Percentiles rank a stretch among this genome's conserved stretches.
Conservation (phyloP, 2,329 filamentous ascomycete species). For the Trematosphaeria pertusa region DNA sequence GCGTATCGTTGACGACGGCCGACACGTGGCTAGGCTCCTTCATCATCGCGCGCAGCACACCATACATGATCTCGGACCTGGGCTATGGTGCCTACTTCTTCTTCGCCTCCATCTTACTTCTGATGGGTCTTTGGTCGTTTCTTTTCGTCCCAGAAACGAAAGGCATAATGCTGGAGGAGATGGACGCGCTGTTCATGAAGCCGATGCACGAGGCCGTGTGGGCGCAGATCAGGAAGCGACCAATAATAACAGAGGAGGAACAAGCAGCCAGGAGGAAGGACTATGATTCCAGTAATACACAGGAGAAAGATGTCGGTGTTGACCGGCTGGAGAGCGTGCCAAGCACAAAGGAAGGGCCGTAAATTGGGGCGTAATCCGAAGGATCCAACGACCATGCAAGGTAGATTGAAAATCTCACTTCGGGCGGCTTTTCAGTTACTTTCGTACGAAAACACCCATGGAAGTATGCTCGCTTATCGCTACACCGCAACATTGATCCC, state of each 20-base stretch:
- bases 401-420: neutral
- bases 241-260: conserved; percentile 19
- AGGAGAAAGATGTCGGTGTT: conserved; percentile 27
- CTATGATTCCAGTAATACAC: conserved; percentile 7
- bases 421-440: too few relatives aligned
- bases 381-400: too few relatives aligned
- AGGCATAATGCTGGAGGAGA: conserved; percentile 39
- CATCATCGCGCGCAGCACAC: conserved; percentile 49
- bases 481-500: too few relatives aligned
- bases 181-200: conserved; percentile 38
- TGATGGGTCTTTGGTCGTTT: conserved; percentile 42
- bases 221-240: conserved; percentile 34
- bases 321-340: conserved; percentile 25
- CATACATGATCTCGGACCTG: conserved; percentile 47
- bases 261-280: conserved; percentile 24
- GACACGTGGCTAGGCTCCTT: conserved; percentile 50
- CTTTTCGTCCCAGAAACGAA: conserved; percentile 44
- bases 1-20: conserved; percentile 48
- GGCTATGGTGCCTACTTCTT: conserved; percentile 51
- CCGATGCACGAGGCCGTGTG: conserved; percentile 40
- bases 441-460: too few relatives aligned
- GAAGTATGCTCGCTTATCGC: neutral
- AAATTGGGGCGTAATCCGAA: neutral
- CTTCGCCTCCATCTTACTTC: conserved; percentile 40
- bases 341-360: neutral